These are phyloP conservation scores for Zygoascus flipseniorum DNA, from an alignment of 805 yeast species.

Conservation along the genomic window DNA sequence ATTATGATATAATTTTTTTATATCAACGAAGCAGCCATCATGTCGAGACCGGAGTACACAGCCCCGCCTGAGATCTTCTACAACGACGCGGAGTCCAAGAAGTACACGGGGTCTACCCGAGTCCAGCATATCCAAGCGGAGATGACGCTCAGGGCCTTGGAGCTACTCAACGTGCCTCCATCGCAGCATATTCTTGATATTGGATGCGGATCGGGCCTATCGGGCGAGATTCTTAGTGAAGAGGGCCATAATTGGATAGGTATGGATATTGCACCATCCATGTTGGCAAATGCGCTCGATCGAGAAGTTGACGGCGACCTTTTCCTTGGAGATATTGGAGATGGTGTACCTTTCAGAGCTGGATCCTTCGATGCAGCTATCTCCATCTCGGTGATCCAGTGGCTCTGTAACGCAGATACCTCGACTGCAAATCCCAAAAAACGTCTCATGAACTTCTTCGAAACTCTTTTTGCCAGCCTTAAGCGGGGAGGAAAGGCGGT, in stretches of 20 bases:
- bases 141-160: slow-evolving; percentile 92
- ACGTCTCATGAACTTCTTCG: slow-evolving; percentile 75
- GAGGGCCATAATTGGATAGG: slow-evolving; percentile 96
- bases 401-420: slow-evolving; percentile 96
- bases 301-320: slow-evolving; percentile 91
- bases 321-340: slow-evolving; percentile 85
- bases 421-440: slow-evolving; percentile 72
- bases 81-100: slow-evolving; percentile 79
- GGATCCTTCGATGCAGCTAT: slow-evolving; percentile 97
- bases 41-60: slow-evolving; percentile 94
- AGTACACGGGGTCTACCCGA: slow-evolving; percentile 89
- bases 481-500: slow-evolving; percentile 95
- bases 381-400: slow-evolving; percentile 89
- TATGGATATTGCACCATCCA: slow-evolving; percentile 90
- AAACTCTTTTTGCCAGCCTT: slow-evolving; percentile 75
- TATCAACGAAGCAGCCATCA: slow-evolving; percentile 21
- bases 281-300: slow-evolving; percentile 91
- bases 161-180: slow-evolving; percentile 67
- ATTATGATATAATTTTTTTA: too few species aligned
- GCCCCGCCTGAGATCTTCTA: slow-evolving; percentile 97
- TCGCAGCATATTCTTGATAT: slow-evolving; percentile 70
- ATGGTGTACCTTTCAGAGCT: slow-evolving; percentile 89
- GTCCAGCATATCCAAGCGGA: slow-evolving; percentile 97
- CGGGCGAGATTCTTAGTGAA: slow-evolving; percentile 88
- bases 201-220: slow-evolving; percentile 95